phyloP scores from a whole-genome alignment of 768 basidiomycete species.

The Collybiopsis luxurians region DNA sequence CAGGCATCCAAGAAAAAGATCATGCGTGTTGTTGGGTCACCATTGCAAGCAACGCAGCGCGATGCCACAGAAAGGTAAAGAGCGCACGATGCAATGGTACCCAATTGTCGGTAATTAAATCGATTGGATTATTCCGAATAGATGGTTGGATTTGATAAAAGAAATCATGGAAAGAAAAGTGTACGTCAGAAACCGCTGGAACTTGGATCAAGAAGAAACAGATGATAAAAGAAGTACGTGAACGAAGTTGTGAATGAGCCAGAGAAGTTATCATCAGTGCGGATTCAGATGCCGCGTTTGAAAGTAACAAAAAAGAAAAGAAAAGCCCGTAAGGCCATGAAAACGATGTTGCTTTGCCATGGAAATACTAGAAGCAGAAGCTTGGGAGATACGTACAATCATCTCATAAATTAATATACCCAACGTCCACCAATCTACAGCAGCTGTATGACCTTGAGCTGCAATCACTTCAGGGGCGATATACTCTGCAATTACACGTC shows the following conservation, averaged over 20 bases:
- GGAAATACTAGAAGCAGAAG: background rate
- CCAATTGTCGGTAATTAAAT: constrained; percentile 5
- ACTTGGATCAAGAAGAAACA: background rate
- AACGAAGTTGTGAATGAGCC: background rate
- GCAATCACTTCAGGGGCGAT: constrained; percentile 99
- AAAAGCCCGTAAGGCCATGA: constrained; percentile 18
- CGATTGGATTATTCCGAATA: background rate
- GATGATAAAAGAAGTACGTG: background rate
- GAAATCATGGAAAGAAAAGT: constrained; percentile 3
- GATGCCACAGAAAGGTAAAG: constrained; percentile 2
- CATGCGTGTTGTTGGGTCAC: background rate
- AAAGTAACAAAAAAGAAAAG: constrained; percentile 16
- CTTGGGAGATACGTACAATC: constrained; percentile 69
- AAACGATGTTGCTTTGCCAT: background rate
- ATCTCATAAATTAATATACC: constrained; percentile 99
- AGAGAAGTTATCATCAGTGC: too few species aligned
- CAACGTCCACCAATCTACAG: constrained; percentile 99
- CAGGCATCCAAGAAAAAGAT: background rate
- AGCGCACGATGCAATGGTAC: background rate
- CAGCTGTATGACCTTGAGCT: constrained; percentile 93
- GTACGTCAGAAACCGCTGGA: constrained; percentile 1
- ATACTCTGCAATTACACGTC: constrained; percentile 65
- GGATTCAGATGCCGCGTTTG: background rate
- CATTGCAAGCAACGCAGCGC: background rate
- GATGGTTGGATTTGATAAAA: background rate